Conservation (phyloP, 225 moss, liverwort and hornwort species). For the Neckera pumila region DNA sequence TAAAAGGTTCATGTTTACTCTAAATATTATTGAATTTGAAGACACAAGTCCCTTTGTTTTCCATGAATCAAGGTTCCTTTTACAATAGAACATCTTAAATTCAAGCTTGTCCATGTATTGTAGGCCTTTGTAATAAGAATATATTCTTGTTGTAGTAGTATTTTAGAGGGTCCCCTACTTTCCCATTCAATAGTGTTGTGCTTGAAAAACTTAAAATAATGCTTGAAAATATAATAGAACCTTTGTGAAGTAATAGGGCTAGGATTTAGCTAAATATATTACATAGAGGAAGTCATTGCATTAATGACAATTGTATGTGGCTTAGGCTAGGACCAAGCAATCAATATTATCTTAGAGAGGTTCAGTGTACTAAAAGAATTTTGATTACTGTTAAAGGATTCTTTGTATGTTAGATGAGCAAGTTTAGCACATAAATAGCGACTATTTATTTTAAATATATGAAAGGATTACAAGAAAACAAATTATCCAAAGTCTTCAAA, state of each 20-base stretch:
- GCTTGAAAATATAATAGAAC: background rate
- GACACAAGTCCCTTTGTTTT: background rate
- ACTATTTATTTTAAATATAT: background rate
- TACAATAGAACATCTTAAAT: background rate
- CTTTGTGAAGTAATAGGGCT: no score
- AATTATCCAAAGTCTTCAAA: background rate
- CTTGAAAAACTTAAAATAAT: background rate
- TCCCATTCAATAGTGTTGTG: background rate
- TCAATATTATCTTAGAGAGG: no score
- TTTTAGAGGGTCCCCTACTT: background rate
- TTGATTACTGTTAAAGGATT: background rate
- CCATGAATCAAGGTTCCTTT: background rate
- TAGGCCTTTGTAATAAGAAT: background rate
- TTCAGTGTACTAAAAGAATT: no score
- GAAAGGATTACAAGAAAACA: background rate
- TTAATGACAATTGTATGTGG: no score
- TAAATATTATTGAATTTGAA: background rate
- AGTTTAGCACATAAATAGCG: no score
- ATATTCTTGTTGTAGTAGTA: background rate
- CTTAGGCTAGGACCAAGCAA: accelerated
- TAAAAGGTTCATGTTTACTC: background rate
- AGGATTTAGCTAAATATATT: no score
- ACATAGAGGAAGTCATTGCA: no score
- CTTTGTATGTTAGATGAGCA: background rate
- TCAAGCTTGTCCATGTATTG: background rate